Evolutionary conservation across 2,329 filamentous ascomycete species (phyloP), one percentile per base, ranked within the genome.

Genomic region (Nothomitra cinnamomea): DNA sequence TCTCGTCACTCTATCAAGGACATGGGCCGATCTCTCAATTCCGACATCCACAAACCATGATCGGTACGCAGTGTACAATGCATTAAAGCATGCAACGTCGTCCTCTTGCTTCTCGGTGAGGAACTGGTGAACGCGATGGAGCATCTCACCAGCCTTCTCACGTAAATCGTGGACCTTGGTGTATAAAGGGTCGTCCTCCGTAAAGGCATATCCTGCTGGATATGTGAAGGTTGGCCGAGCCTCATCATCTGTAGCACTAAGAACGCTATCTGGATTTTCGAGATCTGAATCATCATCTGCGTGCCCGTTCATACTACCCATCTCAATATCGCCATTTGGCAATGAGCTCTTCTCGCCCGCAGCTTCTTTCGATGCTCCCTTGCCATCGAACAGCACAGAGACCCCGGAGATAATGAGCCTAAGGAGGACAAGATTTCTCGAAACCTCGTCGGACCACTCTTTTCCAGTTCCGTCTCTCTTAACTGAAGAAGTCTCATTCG

Each of bases 41-140:
- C 94, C 92, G 41, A 98, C 89, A 62, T 98, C 92, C 1, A 94
- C 88, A 61, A 98, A 96, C 88, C 89, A 98, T 7, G 87, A 92
- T 43, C 87, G 78, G 65, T 95, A 98, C 1, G 90, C 87, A 21
- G 85, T 85, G 67, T 95, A 98, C 1, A 98, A 70, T 0, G 89
- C 81, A 22, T 88, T 95, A 69, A 98, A 98, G 67, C 88, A 95
- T 15, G 85, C 81, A 0, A 98, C 92, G 64, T 98, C 92, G 63
- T 98, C 92, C 64, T 96, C 87, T 64, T 95, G 89, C 56, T 90
- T 82, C 57, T 80, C 71, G 17, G 79, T 82, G 55, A 98, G 71
- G 70, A 95, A 98, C 1, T 74, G 69, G 66, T 98, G 94, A 0
- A 94, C 87, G 53, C 78, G 77, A 58, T 92, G 90, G 22, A 98